phyloP scores from a whole-genome alignment of 2,329 filamentous ascomycete genomes.

The Pseudopyricularia javanii region DNA sequence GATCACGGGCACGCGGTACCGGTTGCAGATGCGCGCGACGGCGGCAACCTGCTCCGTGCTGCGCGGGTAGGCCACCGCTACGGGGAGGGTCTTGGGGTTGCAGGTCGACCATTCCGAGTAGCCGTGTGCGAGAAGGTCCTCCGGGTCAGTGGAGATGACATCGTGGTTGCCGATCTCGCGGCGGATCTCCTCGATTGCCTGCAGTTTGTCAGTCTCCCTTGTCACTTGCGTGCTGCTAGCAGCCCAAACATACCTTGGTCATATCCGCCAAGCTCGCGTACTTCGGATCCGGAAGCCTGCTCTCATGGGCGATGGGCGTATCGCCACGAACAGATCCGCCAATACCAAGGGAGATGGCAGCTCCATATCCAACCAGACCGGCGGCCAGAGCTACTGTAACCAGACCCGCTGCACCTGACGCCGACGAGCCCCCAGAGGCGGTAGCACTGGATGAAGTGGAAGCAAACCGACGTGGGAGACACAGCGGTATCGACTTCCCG shows the following conservation, averaged over 20 bases:
- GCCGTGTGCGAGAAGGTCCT: conserved; percentile 49
- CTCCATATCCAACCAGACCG: conserved; percentile 26
- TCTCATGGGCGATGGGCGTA: conserved; percentile 14
- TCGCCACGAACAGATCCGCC: conserved; percentile 16
- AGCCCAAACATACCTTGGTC: conserved; percentile 9
- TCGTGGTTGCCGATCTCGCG: conserved; percentile 33
- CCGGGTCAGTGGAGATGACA: conserved; percentile 49
- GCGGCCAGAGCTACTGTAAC: conserved; percentile 24
- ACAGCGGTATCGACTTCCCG: not conserved
- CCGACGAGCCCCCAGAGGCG: conserved; percentile 20
- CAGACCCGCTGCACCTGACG: conserved; percentile 18
- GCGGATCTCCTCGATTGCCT: conserved; percentile 46
- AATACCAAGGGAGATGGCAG: not conserved
- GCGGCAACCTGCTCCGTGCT: conserved; percentile 46
- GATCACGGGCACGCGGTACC: conserved; percentile 72
- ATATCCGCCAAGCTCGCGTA: conserved; percentile 28
- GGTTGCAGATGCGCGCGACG: conserved; percentile 59
- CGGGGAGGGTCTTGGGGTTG: conserved; percentile 47
- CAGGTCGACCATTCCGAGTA: conserved; percentile 56
- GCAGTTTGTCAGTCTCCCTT: not conserved
- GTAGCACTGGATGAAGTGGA: conserved; percentile 10
- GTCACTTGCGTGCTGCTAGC: not conserved
- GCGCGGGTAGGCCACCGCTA: conserved; percentile 52
- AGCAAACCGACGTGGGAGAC: conserved; percentile 6
- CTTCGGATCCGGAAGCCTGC: conserved; percentile 12